Conservation (phyloP, 192 early-diverging fungal species). For the Helicostylum pulchrum region DNA sequence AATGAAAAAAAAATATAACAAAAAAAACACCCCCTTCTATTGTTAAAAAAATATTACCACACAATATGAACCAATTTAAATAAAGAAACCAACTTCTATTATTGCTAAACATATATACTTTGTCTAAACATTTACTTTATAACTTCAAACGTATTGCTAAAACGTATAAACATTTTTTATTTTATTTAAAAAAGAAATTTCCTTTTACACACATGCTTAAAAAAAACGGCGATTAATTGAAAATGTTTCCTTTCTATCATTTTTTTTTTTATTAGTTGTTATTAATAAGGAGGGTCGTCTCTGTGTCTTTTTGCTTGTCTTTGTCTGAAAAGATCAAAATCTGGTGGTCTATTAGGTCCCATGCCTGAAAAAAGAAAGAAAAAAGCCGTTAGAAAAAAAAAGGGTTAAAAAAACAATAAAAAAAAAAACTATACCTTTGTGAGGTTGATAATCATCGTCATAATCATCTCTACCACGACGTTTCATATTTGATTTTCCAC, state of each 20-base stretch:
- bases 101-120: no score
- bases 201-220: background rate
- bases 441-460: slow-evolving; percentile 38
- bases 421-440: slow-evolving; percentile 14
- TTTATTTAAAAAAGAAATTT: slow-evolving; percentile 2
- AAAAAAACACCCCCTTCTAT: background rate
- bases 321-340: slow-evolving; percentile 51
- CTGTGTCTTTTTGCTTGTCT: slow-evolving; percentile 42
- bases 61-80: slow-evolving; percentile 1
- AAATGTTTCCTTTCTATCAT: no score
- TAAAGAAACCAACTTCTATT: background rate
- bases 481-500: slow-evolving; percentile 35
- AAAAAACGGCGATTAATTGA: background rate
- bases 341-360: slow-evolving; percentile 54
- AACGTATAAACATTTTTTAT: background rate
- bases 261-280: background rate
- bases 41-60: no score
- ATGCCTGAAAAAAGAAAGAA: slow-evolving; percentile 22
- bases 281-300: slow-evolving; percentile 32
- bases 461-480: slow-evolving; percentile 43
- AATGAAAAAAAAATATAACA: background rate
- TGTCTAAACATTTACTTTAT: no score
- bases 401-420: no score
- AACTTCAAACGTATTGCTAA: no score
- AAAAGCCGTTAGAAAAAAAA: no score